Conservation (phyloP, 352 stramenopile species). For the Globisporangium perplexum region DNA sequence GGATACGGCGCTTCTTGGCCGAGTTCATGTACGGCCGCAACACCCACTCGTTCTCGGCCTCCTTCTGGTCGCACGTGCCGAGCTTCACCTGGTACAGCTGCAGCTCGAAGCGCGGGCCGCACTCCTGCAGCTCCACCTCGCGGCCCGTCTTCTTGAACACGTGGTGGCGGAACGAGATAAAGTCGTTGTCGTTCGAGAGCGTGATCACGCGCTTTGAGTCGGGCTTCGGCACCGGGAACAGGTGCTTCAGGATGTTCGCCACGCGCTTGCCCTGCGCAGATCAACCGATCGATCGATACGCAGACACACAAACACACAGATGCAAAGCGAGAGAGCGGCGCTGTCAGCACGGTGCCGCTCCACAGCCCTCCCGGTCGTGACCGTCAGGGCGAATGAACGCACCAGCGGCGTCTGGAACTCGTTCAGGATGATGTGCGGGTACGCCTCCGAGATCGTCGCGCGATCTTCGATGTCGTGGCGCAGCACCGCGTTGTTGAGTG, state of each 20-base stretch:
- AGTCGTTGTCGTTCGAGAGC: constrained; percentile 98
- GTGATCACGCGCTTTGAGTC: constrained; percentile 97
- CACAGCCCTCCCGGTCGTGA: too few relatives aligned
- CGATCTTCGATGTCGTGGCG: constrained; percentile 98
- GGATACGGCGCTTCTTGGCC: constrained; percentile 93
- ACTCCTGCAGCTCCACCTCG: constrained; percentile 94
- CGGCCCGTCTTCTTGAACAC: constrained; percentile 94
- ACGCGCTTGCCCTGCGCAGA: constrained; percentile 83
- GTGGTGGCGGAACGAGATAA: constrained; percentile 99
- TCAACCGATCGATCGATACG: too few relatives aligned
- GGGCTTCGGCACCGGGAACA: constrained; percentile 97
- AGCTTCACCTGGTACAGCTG: constrained; percentile 97
- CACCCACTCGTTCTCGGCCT: constrained; percentile 99
- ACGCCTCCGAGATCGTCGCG: constrained; percentile 89
- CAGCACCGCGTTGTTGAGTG: constrained; percentile 95
- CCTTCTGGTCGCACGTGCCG: constrained; percentile 98
- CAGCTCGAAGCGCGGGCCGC: constrained; percentile 97
- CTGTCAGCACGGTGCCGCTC: neutral
- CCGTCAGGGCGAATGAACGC: too few relatives aligned
- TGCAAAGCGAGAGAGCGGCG: too few relatives aligned
- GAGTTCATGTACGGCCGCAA: constrained; percentile 99
- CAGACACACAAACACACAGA: too few relatives aligned
- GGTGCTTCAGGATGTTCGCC: constrained; percentile 97
- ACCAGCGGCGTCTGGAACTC: constrained; percentile 92
- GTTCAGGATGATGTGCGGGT: constrained; percentile 97